These are phyloP conservation scores for Polyporus arcularius DNA, from an alignment of 768 basidiomycete species.

Conservation along the genomic window DNA sequence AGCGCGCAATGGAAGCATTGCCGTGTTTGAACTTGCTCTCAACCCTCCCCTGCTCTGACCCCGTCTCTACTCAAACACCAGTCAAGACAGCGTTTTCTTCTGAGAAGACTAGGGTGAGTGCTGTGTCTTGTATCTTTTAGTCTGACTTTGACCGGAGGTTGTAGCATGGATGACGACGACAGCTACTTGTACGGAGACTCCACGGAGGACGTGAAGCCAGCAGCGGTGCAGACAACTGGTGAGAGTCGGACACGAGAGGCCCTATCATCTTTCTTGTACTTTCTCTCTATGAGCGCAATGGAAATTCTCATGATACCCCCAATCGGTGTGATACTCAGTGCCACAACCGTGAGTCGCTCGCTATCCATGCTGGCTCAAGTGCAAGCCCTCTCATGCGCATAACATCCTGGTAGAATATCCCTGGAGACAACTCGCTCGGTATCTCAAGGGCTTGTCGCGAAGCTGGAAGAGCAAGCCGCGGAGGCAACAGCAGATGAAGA, in stretches of 20 bases:
- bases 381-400: constrained; percentile 23
- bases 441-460: constrained; percentile 47
- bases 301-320: constrained; percentile 30
- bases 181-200: constrained; percentile 35
- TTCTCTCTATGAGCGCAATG: constrained; percentile 37
- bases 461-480: constrained; percentile 48
- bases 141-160: not conserved
- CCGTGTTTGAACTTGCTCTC: not conserved
- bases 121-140: too few species aligned
- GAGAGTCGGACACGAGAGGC: constrained; percentile 36
- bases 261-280: constrained; percentile 35
- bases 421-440: constrained; percentile 43
- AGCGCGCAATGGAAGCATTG: not conserved
- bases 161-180: constrained; percentile 33
- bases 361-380: constrained; percentile 29
- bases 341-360: constrained; percentile 57
- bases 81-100: not conserved
- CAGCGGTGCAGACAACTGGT: constrained; percentile 44
- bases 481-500: constrained; percentile 30
- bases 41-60: not conserved
- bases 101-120: not conserved
- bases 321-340: constrained; percentile 48
- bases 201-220: constrained; percentile 20
- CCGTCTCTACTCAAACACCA: not conserved
- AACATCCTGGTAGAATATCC: constrained; percentile 36